Conservation (phyloP, 768 basidiomycete genomes). For the Lactifluus subvellereus region DNA sequence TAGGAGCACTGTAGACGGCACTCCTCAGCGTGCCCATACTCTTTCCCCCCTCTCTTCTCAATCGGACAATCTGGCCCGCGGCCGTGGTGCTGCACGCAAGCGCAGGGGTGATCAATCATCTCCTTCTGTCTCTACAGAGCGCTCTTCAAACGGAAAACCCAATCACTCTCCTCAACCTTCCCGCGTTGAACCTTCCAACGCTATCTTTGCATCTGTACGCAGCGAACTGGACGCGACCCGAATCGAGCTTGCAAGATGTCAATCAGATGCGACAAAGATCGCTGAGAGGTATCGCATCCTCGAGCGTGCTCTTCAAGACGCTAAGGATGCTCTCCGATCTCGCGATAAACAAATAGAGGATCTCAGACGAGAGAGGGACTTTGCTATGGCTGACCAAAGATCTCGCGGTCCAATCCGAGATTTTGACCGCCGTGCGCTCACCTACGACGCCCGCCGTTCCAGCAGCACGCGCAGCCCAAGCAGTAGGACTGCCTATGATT, state of each 20-base stretch:
- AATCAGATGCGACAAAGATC: slow-evolving; percentile 47
- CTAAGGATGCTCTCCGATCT: slow-evolving; percentile 49
- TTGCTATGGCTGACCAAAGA: slow-evolving; percentile 21
- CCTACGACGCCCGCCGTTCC: slow-evolving; percentile 23
- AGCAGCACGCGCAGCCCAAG: slow-evolving; percentile 18
- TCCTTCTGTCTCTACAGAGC: slow-evolving; percentile 23
- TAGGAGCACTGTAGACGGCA: slow-evolving; percentile 10
- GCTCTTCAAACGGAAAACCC: slow-evolving; percentile 13
- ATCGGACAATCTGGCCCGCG: slow-evolving; percentile 26
- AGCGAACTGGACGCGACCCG: slow-evolving; percentile 49
- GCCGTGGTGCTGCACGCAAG: slow-evolving; percentile 22
- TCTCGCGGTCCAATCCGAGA: slow-evolving; percentile 20
- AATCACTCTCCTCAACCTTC: slow-evolving; percentile 15
- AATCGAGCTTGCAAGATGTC: slow-evolving; percentile 51
- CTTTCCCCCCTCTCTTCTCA: slow-evolving; percentile 15
- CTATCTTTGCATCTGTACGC: slow-evolving; percentile 36
- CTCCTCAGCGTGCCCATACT: slow-evolving; percentile 13
- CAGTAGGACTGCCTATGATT: slow-evolving; percentile 18
- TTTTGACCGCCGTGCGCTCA: slow-evolving; percentile 15
- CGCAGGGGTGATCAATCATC: slow-evolving; percentile 24
- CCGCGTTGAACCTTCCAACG: slow-evolving; percentile 16
- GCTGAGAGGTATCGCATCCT: slow-evolving; percentile 59
- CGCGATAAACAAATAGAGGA: slow-evolving; percentile 58
- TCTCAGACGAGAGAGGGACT: slow-evolving; percentile 34
- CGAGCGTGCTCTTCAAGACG: slow-evolving; percentile 59